Evolutionary conservation across 345 rosid genomes (phyloP).

Genomic region (Brassica nigra): DNA sequence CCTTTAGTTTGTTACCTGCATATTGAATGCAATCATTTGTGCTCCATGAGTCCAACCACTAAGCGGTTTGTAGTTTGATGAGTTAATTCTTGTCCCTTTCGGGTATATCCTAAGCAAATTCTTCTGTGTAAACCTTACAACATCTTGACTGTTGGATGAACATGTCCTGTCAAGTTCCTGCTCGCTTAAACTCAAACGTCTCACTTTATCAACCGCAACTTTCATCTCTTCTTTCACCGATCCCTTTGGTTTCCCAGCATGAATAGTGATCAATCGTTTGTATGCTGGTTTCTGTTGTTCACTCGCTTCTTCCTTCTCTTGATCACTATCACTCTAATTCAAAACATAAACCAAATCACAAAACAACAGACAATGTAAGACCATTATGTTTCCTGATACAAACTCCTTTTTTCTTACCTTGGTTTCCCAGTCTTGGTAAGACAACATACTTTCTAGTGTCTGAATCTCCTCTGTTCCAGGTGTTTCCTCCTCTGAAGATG

Average conservation of each 20-base stretch:
- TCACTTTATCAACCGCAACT: constrained; percentile 50
- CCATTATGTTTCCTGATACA: neutral
- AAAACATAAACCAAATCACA: constrained; percentile 19
- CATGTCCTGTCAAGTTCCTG: constrained; percentile 64
- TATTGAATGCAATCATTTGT: constrained; percentile 97
- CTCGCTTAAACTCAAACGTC: constrained; percentile 79
- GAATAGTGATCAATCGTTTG: constrained; percentile 56
- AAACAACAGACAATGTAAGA: constrained; percentile 1
- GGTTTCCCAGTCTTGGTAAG: constrained; percentile 40
- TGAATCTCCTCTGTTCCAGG: constrained; percentile 37
- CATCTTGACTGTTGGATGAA: constrained; percentile 50
- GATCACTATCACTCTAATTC: constrained; percentile 49
- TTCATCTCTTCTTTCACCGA: constrained; percentile 48
- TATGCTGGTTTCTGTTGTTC: constrained; percentile 45
- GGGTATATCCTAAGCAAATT: constrained; percentile 87
- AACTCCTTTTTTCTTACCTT: constrained; percentile 36
- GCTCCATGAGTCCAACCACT: constrained; percentile 98
- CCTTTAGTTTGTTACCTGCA: constrained; percentile 52
- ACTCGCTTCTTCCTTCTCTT: constrained; percentile 42
- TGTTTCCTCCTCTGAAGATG: constrained; percentile 51
- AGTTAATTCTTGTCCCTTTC: constrained; percentile 76
- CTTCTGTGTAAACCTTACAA: constrained; percentile 79
- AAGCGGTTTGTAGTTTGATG: constrained; percentile 88
- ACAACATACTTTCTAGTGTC: constrained; percentile 35
- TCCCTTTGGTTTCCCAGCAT: constrained; percentile 64